Base-by-base conservation (phyloP, 176 grass and related monocot genomes). In the Paspalum notatum region DNA sequence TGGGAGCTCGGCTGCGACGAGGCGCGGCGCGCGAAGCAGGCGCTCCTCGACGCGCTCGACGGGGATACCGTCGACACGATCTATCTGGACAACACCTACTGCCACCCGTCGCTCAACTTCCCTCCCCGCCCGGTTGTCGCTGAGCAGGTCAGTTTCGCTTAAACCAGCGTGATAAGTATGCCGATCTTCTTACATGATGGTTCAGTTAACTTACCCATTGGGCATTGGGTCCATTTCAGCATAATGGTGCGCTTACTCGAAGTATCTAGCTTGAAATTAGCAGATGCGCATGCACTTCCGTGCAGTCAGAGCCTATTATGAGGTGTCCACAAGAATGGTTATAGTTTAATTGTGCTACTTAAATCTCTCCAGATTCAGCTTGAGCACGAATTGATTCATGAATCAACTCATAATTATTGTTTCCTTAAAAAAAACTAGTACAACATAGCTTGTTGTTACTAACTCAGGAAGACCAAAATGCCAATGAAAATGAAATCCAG, bases 1-100 rank as follows among this genome's bases (percentile, higher is more conserved):
- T 97, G 94, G 94, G 91, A 97, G 73, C 2, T 74, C 26, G 80
- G 78, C 2, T 92, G 91, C 58, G 64, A 94, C 15, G 87, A 82
- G 80, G 87, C 91, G 14, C 64, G 82, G 62, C 58, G 63, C 56
- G 90, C 90, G 48, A 90, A 86, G 79, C 87, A 87, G 67, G 84
- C 56, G 21, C 89, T 94, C 8, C 76, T 97, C 66, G 80, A 94
- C n/a, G 85, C 87, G 40, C 89, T 97, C 5, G 85, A 61, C 4
- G 87, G 83, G 75, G 87, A 94, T 16, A 89, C 54, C 49, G 82
- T 97, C 27, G 89, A 94, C 65, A 53, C 80, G 68, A 85, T 97
- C 64, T 94, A 97, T 54, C 45, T 94, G 87, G 94, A 94, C 58
- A 97, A 97, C 66, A 92, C 94, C 46, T 97, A 94, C 75, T 94